Evolutionary conservation across 2,329 filamentous ascomycete genomes (phyloP), one percentile per base, ranked within the genome.

Genomic region (Hymenoscyphus fructigenus): DNA sequence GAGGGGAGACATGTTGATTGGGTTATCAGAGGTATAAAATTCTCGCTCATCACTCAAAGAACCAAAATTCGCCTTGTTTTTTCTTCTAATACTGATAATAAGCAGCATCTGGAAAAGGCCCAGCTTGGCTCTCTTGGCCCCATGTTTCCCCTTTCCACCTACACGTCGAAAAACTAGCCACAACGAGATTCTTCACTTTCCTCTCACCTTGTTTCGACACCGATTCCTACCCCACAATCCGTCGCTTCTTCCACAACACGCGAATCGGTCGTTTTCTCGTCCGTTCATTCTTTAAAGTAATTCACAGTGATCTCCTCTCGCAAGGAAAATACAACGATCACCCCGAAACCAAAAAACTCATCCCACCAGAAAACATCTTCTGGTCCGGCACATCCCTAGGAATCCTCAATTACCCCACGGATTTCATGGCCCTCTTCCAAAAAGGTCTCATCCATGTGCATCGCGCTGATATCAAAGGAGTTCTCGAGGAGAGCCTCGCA

Each of bases 141-240:
- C 66, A 67, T 36, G 65, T 69, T 6, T 90, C 88, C 1, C 88
- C 88, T 0, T 72, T 90, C n/a, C 87, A 87, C 74, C 83, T 82
- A 61, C 86, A 85, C 82, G 78, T 91, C 0, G 89, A 91, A 75
- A 85, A 88, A 70, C 81, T 92, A 3, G 82, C 88, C 3, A 83
- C 84, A 47, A 88, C 84, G 0, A 86, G 90, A 0, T 81, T 90
- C 67, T 77, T 92, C 62, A 89, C 86, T 1, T 92, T 88, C 85
- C 87, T 93, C 76, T 88, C 85, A 58, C 90, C 53, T 5, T 17
- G 38, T 9, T 53, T 62, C 14, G 53, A 62, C 28, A 17, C 90
- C 0, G 92, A 88, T 87, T 88, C 86, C 4, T 79, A 81, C 0
- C 88, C 65, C 78, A 38, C 29, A 15, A 59, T 59, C 57, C 57